Base-by-base conservation (phyloP, 2,329 filamentous ascomycete genomes). In the Magnaporthiopsis rhizophila region DNA sequence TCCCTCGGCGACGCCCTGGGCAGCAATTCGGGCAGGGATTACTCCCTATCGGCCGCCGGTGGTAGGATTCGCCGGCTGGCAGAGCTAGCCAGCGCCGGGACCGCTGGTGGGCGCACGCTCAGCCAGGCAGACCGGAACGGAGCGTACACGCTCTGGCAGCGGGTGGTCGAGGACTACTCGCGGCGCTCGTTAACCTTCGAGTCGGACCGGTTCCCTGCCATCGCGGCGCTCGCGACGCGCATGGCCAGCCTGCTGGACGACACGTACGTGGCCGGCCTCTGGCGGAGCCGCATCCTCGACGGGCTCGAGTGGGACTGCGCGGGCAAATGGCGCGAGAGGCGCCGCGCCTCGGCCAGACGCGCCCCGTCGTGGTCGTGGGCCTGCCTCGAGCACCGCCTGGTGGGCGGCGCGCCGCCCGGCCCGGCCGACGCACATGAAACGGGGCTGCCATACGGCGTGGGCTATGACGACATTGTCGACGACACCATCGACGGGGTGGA, bases 211-310 rank as follows among this genome's bases (percentile, higher is more conserved):
- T 2, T 58, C n/a, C n/a, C 26, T 3, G 56, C 56, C n/a, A 24
- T 58, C n/a, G n/a, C 56, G 56, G 56, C 56, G 7, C 56, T 58
- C n/a, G 56, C 56, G 56, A 26, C n/a, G 56, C 56, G 56, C 56
- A 26, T 58, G 56, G 56, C 56, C 56, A 2, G n/a, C n/a, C 56
- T 58, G n/a, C 56, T 58, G 9, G 56, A 58, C 56, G 56, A 58
- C 56, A 18, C n/a, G 56, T 58, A 58, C 15, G 56, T 58, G 26
- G 56, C 56, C n/a, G 56, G 56, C 56, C 26, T 58, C 9, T 58
- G 56, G 56, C 56, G 56, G 4, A 45, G 38, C 38, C 38, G 38
- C 3, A 45, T 45, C 13, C 38, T 45, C 13, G 38, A 45, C 13
- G 38, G 38, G 15, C 38, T 45, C 38, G 38, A 45, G 15, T 45